phyloP scores from a whole-genome alignment of 2,329 filamentous ascomycete species.

The Diaporthe caulivora region DNA sequence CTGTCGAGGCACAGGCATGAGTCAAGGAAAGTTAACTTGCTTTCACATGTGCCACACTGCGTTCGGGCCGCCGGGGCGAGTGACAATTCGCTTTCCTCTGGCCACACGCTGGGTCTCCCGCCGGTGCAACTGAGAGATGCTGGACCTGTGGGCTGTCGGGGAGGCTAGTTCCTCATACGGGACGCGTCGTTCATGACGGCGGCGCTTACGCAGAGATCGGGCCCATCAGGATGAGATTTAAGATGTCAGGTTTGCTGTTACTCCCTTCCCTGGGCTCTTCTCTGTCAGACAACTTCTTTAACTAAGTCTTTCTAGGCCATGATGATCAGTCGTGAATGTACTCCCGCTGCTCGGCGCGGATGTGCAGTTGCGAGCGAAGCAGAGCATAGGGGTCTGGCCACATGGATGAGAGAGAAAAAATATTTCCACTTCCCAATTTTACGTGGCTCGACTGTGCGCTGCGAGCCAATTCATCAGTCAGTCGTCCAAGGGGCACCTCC shows the following conservation, averaged over 20 bases:
- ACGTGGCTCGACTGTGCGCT: background rate
- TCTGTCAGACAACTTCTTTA: background rate
- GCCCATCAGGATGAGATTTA: conserved; percentile 14
- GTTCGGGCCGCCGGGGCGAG: conserved; percentile 22
- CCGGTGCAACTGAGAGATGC: conserved; percentile 44
- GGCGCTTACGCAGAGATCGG: conserved; percentile 11
- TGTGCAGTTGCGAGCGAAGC: background rate
- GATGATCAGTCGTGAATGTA: background rate
- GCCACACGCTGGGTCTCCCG: background rate
- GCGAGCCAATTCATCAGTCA: background rate
- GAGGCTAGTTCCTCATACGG: background rate
- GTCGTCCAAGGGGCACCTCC: background rate
- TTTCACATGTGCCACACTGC: conserved; percentile 27
- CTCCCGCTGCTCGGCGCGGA: background rate
- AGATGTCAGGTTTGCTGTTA: background rate
- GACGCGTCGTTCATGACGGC: conserved; percentile 3
- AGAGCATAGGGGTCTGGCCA: background rate
- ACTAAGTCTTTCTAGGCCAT: background rate
- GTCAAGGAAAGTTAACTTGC: conserved; percentile 27
- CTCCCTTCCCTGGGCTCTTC: background rate
- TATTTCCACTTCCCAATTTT: background rate
- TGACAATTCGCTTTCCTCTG: conserved; percentile 5
- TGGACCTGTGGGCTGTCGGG: conserved; percentile 24
- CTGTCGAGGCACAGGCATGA: conserved; percentile 11
- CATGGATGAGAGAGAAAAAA: background rate